Evolutionary conservation across 495 filamentous ascomycete genomes (phyloP).

Genomic region (Neurospora sp.): DNA sequence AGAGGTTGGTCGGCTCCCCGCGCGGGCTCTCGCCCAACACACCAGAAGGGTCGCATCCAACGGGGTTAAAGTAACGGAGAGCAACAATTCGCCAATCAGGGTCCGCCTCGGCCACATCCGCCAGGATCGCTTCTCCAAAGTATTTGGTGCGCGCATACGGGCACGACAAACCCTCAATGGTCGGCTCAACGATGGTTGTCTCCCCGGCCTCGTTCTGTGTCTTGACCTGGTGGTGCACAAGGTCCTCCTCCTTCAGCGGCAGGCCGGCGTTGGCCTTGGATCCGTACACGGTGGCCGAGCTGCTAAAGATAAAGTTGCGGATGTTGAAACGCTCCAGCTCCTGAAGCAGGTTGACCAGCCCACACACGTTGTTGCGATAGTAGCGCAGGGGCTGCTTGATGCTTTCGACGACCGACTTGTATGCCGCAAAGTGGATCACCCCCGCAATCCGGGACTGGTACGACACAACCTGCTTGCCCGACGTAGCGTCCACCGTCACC

Average conservation of each 20-base stretch:
- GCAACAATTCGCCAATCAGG: conserved; percentile 52
- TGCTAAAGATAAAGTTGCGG: conserved; percentile 57
- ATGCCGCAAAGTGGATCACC: conserved; percentile 57
- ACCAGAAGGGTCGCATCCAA: conserved; percentile 55
- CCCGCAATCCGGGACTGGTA: conserved; percentile 42
- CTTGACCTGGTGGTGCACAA: conserved; percentile 46
- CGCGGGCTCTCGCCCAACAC: conserved; percentile 56
- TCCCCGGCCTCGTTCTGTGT: background rate
- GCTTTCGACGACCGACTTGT: conserved; percentile 44
- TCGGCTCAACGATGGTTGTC: conserved; percentile 4
- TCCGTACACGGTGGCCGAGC: conserved; percentile 55
- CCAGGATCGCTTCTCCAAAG: conserved; percentile 56
- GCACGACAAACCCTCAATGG: conserved; percentile 45
- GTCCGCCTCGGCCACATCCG: conserved; percentile 48
- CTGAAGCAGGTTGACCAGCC: conserved; percentile 48
- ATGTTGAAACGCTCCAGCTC: conserved; percentile 47
- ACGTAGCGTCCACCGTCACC: conserved; percentile 23
- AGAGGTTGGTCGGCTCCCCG: conserved; percentile 51
- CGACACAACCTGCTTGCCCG: conserved; percentile 33
- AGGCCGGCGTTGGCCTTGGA: conserved; percentile 40
- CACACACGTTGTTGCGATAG: conserved; percentile 57
- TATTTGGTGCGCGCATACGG: conserved; percentile 59
- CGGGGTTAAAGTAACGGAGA: conserved; percentile 59
- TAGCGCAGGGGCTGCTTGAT: conserved; percentile 46
- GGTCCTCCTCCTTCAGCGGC: conserved; percentile 50